Percentiles rank a stretch among this genome's conserved stretches.
Conservation (phyloP, 2,329 filamentous ascomycete species). For the Xylaria hypoxylon region DNA sequence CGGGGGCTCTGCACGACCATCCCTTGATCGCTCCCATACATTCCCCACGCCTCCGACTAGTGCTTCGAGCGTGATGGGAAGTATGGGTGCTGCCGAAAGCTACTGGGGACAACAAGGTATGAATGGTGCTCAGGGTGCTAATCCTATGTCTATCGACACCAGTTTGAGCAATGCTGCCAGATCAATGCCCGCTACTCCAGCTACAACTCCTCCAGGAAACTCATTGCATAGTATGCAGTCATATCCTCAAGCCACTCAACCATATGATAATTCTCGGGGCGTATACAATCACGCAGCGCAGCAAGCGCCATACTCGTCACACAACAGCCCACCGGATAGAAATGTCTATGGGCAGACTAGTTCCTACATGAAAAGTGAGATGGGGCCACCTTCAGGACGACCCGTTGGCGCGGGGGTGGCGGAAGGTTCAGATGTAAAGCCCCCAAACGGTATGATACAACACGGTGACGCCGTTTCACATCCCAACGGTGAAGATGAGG, state of each 20-base stretch:
- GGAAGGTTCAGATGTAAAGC: slow-evolving; percentile 73
- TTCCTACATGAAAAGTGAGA: slow-evolving; percentile 84
- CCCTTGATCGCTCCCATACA: slow-evolving; percentile 86
- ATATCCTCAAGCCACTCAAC: slow-evolving; percentile 75
- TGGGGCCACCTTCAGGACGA: slow-evolving; percentile 81
- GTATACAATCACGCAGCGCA: slow-evolving; percentile 78
- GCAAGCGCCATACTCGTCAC: slow-evolving; percentile 76
- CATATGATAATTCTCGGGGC: slow-evolving; percentile 80
- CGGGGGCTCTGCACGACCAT: slow-evolving; percentile 77
- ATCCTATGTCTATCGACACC: slow-evolving; percentile 85
- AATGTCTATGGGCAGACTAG: slow-evolving; percentile 74
- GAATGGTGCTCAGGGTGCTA: slow-evolving; percentile 70
- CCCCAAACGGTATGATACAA: slow-evolving; percentile 74
- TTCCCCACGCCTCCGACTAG: slow-evolving; percentile 95
- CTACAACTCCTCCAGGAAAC: slow-evolving; percentile 86
- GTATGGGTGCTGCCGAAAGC: slow-evolving; percentile 79
- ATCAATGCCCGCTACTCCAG: slow-evolving; percentile 91
- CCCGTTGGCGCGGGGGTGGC: slow-evolving; percentile 68
- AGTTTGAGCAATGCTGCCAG: slow-evolving; percentile 77
- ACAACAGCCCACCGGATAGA: slow-evolving; percentile 68
- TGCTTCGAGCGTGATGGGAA: slow-evolving; percentile 83
- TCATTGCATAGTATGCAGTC: slow-evolving; percentile 81
- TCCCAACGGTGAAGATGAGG: slow-evolving; percentile 71
- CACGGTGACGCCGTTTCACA: slow-evolving; percentile 66
- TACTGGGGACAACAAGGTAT: slow-evolving; percentile 80